phyloP scores from a whole-genome alignment of 2,329 filamentous ascomycete genomes.

The Gliomastix tumulicola region DNA sequence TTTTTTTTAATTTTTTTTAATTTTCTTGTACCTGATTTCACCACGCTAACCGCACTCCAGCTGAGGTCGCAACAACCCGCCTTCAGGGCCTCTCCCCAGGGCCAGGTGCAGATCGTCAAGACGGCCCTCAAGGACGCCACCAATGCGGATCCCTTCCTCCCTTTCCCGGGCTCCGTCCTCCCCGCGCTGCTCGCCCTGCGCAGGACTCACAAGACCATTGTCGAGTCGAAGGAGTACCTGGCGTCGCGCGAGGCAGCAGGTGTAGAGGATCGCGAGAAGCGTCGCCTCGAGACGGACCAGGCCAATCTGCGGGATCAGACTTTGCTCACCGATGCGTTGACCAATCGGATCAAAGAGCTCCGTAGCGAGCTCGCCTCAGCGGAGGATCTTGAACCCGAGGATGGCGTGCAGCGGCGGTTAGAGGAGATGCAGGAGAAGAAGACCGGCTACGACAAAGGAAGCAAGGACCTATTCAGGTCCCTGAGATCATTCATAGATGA shows the following conservation, averaged over 20 bases:
- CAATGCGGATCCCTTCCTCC: conserved; percentile 56
- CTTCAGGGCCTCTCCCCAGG: conserved; percentile 19
- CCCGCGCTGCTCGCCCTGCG: conserved; percentile 67
- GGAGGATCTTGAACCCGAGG: conserved; percentile 50
- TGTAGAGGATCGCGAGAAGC: conserved; percentile 34
- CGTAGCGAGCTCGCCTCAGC: conserved; percentile 48
- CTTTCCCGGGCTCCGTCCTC: conserved; percentile 58
- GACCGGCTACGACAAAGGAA: conserved; percentile 52
- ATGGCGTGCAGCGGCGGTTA: conserved; percentile 58
- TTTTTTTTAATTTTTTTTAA: too few species aligned
- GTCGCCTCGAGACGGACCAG: conserved; percentile 42
- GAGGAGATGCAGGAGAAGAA: conserved; percentile 53
- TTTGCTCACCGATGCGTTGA: conserved; percentile 44
- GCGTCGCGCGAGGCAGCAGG: conserved; percentile 29
- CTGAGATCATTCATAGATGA: conserved; percentile 66
- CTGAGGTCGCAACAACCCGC: conserved; percentile 17
- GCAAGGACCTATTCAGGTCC: conserved; percentile 51
- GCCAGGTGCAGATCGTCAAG: conserved; percentile 41
- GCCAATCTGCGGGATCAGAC: conserved; percentile 46
- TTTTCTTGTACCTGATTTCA: too few species aligned
- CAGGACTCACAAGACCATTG: conserved; percentile 55
- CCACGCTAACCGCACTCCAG: conserved; percentile 9
- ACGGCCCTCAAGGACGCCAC: conserved; percentile 60
- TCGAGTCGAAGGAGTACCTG: conserved; percentile 57
- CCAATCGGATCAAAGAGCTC: conserved; percentile 52